phyloP scores from a whole-genome alignment of 306 rosid species.

The Quercus engelmannii region DNA sequence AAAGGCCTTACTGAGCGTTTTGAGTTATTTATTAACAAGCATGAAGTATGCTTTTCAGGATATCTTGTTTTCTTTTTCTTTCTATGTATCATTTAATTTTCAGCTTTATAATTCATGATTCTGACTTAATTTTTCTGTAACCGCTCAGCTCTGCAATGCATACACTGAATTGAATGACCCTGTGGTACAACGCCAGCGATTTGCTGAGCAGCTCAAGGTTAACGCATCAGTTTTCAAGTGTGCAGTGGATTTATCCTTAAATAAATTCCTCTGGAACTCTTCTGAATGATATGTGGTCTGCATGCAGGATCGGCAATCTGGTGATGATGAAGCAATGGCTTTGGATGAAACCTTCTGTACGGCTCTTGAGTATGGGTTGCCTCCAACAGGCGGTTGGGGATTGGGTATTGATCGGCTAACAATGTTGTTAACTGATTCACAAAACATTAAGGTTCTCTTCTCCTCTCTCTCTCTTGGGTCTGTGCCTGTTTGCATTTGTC shows the following conservation, averaged over 20 bases:
- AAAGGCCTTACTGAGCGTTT: conserved; percentile 90
- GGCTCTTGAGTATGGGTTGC: conserved; percentile 90
- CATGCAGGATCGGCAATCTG: conserved; percentile 80
- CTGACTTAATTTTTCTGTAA: conserved; percentile 9
- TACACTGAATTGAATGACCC: conserved; percentile 96
- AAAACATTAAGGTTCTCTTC: conserved; percentile 70
- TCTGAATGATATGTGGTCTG: conserved; percentile 3
- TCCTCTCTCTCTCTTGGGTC: background rate
- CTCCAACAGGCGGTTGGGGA: conserved; percentile 98
- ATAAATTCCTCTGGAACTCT: background rate
- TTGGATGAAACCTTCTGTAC: conserved; percentile 84
- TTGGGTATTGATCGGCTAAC: conserved; percentile 83
- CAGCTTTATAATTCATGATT: background rate
- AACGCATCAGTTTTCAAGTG: background rate
- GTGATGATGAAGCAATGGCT: conserved; percentile 96
- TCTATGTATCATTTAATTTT: background rate
- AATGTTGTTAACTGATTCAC: conserved; percentile 84
- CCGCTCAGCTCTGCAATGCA: conserved; percentile 74
- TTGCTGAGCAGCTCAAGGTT: conserved; percentile 95
- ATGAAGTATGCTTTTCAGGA: conserved; percentile 53
- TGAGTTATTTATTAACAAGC: conserved; percentile 81
- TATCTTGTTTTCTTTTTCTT: background rate
- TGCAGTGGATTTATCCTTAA: background rate
- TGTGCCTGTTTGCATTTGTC: background rate
- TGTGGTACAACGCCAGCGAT: conserved; percentile 82